A percentile compares a stretch with the other conserved stretches of the same genome.
These are phyloP conservation scores for Helotiales sp. DNA, from an alignment of 2,329 filamentous ascomycete species.

Conservation along the genomic window DNA sequence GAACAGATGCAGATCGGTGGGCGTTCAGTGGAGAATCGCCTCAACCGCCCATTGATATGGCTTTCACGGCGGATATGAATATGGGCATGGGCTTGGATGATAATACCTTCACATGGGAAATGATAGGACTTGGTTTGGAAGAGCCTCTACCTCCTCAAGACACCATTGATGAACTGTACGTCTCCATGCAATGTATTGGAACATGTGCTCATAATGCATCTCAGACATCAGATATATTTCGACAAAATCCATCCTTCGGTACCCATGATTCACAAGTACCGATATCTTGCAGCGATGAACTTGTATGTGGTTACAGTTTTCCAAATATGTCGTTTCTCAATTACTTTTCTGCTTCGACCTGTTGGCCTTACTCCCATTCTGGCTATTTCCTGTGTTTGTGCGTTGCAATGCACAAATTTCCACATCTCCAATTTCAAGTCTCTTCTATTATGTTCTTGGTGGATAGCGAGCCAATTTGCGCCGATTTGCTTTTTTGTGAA, in stretches of 20 bases:
- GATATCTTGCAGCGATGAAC: slow-evolving; percentile 88
- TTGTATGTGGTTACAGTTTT: slow-evolving; percentile 54
- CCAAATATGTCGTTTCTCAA: not conserved
- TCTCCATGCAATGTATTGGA: slow-evolving; percentile 4
- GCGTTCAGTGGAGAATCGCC: slow-evolving; percentile 57
- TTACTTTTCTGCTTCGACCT: not conserved
- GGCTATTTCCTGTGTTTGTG: not conserved
- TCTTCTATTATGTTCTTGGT: not conserved
- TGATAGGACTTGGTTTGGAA: slow-evolving; percentile 72
- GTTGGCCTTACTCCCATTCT: not conserved
- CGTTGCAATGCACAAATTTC: not conserved
- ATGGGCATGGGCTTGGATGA: slow-evolving; percentile 55
- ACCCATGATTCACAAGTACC: slow-evolving; percentile 87
- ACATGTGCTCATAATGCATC: slow-evolving; percentile 18
- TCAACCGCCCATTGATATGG: slow-evolving; percentile 57
- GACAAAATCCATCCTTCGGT: slow-evolving; percentile 85
- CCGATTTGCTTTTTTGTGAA: not conserved
- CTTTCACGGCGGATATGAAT: slow-evolving; percentile 55
- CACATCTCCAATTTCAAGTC: not conserved
- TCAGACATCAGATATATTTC: slow-evolving; percentile 82
- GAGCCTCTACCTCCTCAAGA: slow-evolving; percentile 71
- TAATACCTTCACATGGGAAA: slow-evolving; percentile 78
- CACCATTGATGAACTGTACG: slow-evolving; percentile 79
- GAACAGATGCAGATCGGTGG: slow-evolving; percentile 60
- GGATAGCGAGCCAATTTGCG: not conserved